Conservation (phyloP, 169 alveolate genomes). For the Cryptosporidium tyzzeri region DNA sequence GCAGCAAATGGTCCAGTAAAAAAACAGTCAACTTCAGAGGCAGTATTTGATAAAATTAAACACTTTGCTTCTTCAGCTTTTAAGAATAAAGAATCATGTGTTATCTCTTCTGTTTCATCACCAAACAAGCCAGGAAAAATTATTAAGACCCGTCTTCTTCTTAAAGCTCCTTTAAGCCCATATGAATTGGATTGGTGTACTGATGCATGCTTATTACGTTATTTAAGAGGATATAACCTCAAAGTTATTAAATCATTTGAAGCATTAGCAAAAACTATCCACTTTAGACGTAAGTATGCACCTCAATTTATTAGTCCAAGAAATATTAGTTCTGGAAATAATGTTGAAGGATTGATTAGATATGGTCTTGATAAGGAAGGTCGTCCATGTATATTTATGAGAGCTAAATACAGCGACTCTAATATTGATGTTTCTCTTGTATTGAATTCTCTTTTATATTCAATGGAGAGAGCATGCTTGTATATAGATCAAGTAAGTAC, state of each 20-base stretch:
- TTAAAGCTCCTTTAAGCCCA: conserved; percentile 57
- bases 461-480: conserved; percentile 74
- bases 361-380: conserved; percentile 64
- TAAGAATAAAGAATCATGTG: conserved; percentile 60
- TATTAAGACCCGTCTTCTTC: conserved; percentile 56
- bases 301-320: conserved; percentile 73
- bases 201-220: conserved; percentile 61
- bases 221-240: conserved; percentile 64
- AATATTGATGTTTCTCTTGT: conserved; percentile 51
- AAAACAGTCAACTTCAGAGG: conserved; percentile 71
- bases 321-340: conserved; percentile 54
- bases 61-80: conserved; percentile 71
- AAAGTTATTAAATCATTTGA: conserved; percentile 69
- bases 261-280: conserved; percentile 70
- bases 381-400: conserved; percentile 70
- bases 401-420: conserved; percentile 69
- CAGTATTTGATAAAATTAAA: conserved; percentile 46
- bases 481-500: conserved; percentile 38
- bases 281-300: conserved; percentile 68
- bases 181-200: conserved; percentile 73
- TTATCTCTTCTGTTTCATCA: conserved; percentile 49
- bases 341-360: conserved; percentile 58
- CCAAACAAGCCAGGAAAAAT: conserved; percentile 70
- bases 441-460: conserved; percentile 57
- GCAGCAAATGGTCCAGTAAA: conserved; percentile 52